A percentile compares a stretch with the other conserved stretches of the same genome.
Evolutionary conservation across 768 basidiomycete species (phyloP).

Genomic region (Megacollybia marginata): DNA sequence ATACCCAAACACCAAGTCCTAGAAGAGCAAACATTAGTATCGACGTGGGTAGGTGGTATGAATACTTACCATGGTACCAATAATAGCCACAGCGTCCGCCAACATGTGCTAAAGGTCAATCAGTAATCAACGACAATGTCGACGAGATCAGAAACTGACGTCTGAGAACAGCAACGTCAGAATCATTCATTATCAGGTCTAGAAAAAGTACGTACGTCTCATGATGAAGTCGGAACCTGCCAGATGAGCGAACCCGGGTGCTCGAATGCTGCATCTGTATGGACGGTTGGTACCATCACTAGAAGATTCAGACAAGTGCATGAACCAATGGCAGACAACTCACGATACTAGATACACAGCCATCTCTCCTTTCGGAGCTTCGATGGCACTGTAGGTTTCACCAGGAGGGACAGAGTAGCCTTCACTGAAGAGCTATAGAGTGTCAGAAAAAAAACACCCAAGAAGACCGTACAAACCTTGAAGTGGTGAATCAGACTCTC

Average conservation of each 20-base stretch:
- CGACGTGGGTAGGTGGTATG: slow-evolving; percentile 4
- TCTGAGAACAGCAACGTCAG: slow-evolving; percentile 23
- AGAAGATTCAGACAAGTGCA: not conserved
- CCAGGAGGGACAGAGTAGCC: slow-evolving; percentile 95
- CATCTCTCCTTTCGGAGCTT: slow-evolving; percentile 99
- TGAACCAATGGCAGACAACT: slow-evolving; percentile 19
- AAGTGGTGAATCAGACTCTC: slow-evolving; percentile 98
- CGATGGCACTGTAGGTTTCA: slow-evolving; percentile 95
- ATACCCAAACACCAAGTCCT: slow-evolving; percentile 92
- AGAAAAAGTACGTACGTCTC: slow-evolving; percentile 52
- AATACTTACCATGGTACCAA: slow-evolving; percentile 86
- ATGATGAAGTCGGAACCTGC: slow-evolving; percentile 98
- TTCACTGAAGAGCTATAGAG: slow-evolving; percentile 78
- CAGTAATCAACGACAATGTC: slow-evolving; percentile 8
- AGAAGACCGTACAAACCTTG: slow-evolving; percentile 45
- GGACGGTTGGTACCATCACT: slow-evolving; percentile 94
- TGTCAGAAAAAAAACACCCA: not conserved
- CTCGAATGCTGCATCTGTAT: slow-evolving; percentile 95
- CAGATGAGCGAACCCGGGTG: slow-evolving; percentile 93
- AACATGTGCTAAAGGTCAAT: slow-evolving; percentile 63
- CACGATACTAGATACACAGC: slow-evolving; percentile 95
- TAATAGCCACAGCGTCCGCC: slow-evolving; percentile 93
- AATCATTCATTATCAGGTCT: slow-evolving; percentile 4
- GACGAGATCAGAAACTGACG: slow-evolving; percentile 18
- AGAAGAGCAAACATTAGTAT: slow-evolving; percentile 3